Evolutionary conservation across 2,329 filamentous ascomycete species (phyloP).

Genomic region (Aspergillus caelatus): DNA sequence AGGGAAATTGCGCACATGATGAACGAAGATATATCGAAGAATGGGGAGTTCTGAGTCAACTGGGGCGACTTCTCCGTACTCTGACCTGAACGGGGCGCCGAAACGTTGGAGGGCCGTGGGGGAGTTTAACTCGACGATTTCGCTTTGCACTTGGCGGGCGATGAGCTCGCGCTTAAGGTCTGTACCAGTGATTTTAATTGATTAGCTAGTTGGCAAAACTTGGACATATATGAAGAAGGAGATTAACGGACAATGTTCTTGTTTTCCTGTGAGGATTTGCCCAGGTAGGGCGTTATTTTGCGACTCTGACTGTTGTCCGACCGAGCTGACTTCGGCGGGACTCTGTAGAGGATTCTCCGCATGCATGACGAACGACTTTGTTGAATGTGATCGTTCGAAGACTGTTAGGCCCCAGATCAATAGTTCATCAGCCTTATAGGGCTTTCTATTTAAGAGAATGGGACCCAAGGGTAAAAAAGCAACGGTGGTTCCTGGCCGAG

Average conservation of each 20-base stretch:
- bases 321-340: slow-evolving; percentile 4
- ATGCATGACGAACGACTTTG: slow-evolving; percentile 17
- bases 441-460: slow-evolving; percentile 1
- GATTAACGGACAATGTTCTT: slow-evolving; percentile 81
- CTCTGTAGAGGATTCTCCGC: slow-evolving; percentile 10
- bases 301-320: slow-evolving; percentile 14
- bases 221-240: neutral
- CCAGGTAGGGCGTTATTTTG: slow-evolving; percentile 52
- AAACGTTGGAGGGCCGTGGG: slow-evolving; percentile 94
- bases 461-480: slow-evolving; percentile 1
- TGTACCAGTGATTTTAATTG: slow-evolving; percentile 37
- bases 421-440: slow-evolving; percentile 16
- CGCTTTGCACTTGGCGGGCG: slow-evolving; percentile 82
- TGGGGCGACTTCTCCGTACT: slow-evolving; percentile 88
- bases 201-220: slow-evolving; percentile 6
- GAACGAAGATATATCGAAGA: slow-evolving; percentile 93
- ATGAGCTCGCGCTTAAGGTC: slow-evolving; percentile 96
- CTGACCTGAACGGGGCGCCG: slow-evolving; percentile 90
- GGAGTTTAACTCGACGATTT: slow-evolving; percentile 91
- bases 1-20: slow-evolving; percentile 96
- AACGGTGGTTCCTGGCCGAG: slow-evolving; percentile 5
- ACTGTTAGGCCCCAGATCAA: slow-evolving; percentile 8
- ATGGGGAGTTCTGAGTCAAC: slow-evolving; percentile 93
- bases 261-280: slow-evolving; percentile 82
- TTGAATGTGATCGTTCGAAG: slow-evolving; percentile 8